phyloP scores from a whole-genome alignment of 768 basidiomycete species.

The Panaeolus cyanescens region DNA sequence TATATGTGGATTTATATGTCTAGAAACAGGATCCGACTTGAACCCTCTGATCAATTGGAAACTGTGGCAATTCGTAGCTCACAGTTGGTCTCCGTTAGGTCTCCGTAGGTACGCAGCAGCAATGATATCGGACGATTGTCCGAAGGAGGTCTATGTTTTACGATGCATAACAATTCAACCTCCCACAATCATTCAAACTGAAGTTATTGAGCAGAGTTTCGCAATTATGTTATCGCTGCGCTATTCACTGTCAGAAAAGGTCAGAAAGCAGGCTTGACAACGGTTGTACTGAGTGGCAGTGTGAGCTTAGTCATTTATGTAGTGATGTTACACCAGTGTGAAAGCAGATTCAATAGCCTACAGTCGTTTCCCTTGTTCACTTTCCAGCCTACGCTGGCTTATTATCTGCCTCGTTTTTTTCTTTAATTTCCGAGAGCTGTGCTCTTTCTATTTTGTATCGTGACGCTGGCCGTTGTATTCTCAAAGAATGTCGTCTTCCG shows the following conservation, averaged over 20 bases:
- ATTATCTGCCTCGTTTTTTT: neutral
- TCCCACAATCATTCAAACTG: too few relatives aligned
- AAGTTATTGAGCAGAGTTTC: too few relatives aligned
- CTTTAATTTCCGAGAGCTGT: slow-evolving; percentile 1
- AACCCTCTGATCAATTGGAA: neutral
- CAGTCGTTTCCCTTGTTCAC: neutral
- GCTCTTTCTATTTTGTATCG: neutral
- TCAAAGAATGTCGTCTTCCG: neutral
- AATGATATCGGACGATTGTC: too few relatives aligned
- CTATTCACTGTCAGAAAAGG: too few relatives aligned
- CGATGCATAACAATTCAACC: too few relatives aligned
- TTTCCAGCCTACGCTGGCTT: neutral
- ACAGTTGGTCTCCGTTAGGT: too few relatives aligned
- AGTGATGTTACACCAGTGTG: too few relatives aligned
- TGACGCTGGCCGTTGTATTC: neutral
- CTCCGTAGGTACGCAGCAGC: too few relatives aligned
- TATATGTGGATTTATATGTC: neutral
- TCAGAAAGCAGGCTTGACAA: neutral
- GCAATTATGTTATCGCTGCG: too few relatives aligned
- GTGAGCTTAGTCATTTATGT: neutral
- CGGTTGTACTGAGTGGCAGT: neutral
- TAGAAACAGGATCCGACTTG: neutral
- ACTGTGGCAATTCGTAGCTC: too few relatives aligned
- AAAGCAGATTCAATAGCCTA: neutral
- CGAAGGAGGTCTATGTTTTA: too few relatives aligned